These are phyloP conservation scores for Sphagnum magellanicum DNA, from an alignment of 228 moss, liverwort and hornwort species.

Conservation along the genomic window DNA sequence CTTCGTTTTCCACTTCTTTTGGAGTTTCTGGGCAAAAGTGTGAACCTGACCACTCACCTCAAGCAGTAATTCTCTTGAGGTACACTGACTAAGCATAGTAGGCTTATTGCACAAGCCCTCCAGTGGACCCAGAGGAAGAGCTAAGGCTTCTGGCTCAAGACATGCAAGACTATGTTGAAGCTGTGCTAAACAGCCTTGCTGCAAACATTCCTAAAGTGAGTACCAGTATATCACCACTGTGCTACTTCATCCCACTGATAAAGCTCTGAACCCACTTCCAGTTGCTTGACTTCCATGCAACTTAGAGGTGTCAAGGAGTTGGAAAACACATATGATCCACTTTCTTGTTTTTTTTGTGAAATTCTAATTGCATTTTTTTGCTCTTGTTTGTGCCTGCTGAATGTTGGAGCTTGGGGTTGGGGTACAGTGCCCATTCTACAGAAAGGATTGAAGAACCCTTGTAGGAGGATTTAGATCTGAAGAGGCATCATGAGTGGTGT, in stretches of 20 bases:
- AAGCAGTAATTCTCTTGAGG: no score
- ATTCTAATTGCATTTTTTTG: no score
- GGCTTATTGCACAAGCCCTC: constrained; percentile 32
- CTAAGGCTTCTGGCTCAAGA: constrained; percentile 94
- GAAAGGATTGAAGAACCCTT: constrained; percentile 80
- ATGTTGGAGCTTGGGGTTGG: background rate
- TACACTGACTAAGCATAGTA: no score
- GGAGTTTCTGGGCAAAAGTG: no score
- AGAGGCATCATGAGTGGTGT: constrained; percentile 73
- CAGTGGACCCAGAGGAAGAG: constrained; percentile 91
- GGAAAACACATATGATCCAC: no score
- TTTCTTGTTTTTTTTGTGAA: no score
- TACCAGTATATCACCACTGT: background rate
- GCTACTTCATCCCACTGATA: background rate
- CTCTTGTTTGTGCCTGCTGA: no score
- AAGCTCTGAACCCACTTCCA: no score
- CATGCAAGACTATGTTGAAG: constrained; percentile 95
- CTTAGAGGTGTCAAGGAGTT: no score
- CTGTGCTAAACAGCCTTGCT: constrained; percentile 92
- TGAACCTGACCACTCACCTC: no score
- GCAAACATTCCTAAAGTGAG: constrained; percentile 94
- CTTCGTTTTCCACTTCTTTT: no score
- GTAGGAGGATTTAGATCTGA: constrained; percentile 91
- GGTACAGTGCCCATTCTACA: constrained; percentile 64
- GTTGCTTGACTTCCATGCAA: no score